Evolutionary conservation across 495 filamentous ascomycete genomes (phyloP), one percentile per base, ranked within the genome.

Genomic region (Lasiosphaeris hirsuta): DNA sequence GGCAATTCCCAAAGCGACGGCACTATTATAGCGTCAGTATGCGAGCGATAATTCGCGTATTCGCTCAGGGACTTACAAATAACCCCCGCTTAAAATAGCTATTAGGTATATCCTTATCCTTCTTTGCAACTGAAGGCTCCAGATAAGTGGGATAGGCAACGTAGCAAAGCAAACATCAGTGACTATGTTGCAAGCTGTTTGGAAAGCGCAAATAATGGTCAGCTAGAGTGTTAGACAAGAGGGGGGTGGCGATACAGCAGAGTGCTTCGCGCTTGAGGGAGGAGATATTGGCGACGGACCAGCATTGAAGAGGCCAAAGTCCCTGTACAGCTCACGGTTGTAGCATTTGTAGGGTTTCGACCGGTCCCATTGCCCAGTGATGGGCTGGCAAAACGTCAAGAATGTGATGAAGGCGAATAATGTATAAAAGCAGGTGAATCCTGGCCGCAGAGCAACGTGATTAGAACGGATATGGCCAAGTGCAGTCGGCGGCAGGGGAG

Each of bases 131-230:
- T 79, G 73, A 2, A 81, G 63, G 33, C 65, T 69, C 73, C 72
- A 76, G 37, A 78, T 64, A 40, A 79, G 61, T 6, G 75, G 74
- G 11, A 78, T 69, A 1, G 75, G 73, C n/a, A 78, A 42, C 2
- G 69, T 67, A 0, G 77, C 75, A 50, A 80, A 78, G 8, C 70
- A 36, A 7, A 80, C 56, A 53, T 80, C 77, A 18, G 77, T 80
- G n/a, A 70, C 48, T 36, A 78, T 78, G 50, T 76, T 78, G 47
- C 78, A 64, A 14, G 62, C 72, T 72, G 54, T 44, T 38, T 3
- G 51, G 9, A 1, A n/a, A 41, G 39, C 39, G 7, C 39, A 41
- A 41, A 41, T 10, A 34, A 43, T 9, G 19, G 39, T 43, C 15
- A 54, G 51, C 23, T 14, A 30, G 23, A 30, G 23, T 11, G 14